Evolutionary conservation across 805 yeast species (phyloP).

Genomic region (Saccharomyces eubayanus): DNA sequence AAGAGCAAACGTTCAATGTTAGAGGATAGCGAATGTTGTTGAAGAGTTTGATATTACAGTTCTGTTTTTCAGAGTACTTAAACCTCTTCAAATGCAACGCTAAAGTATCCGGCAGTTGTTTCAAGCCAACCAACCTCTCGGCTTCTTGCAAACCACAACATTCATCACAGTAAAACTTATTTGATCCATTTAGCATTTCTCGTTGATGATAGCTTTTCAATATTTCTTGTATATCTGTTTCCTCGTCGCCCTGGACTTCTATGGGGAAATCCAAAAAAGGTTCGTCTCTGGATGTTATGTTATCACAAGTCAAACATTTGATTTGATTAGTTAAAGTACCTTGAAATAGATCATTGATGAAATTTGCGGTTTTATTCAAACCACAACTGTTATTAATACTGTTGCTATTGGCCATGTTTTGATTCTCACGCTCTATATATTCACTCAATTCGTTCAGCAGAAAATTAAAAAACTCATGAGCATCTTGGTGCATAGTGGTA

Average conservation of each 20-base stretch:
- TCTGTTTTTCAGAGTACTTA: conserved; percentile 76
- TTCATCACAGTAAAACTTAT: conserved; percentile 86
- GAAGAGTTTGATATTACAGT: conserved; percentile 75
- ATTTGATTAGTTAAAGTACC: conserved; percentile 83
- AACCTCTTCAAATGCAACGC: conserved; percentile 85
- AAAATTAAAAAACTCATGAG: conserved; percentile 90
- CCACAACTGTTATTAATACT: conserved; percentile 5
- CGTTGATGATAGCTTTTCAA: conserved; percentile 53
- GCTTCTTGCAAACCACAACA: conserved; percentile 93
- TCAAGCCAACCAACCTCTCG: conserved; percentile 76
- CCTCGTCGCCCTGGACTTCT: conserved; percentile 71
- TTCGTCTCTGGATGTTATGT: conserved; percentile 72
- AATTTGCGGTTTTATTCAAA: conserved; percentile 26
- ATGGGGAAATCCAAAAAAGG: conserved; percentile 77
- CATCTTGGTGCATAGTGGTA: conserved; percentile 94
- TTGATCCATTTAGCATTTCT: conserved; percentile 76
- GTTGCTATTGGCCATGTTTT: conserved; percentile 12
- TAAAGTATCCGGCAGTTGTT: conserved; percentile 65
- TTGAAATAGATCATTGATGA: conserved; percentile 68
- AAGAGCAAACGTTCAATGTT: conserved; percentile 54
- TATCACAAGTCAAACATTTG: conserved; percentile 86
- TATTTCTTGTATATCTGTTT: conserved; percentile 53
- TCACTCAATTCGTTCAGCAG: conserved; percentile 67
- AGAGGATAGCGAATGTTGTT: conserved; percentile 77
- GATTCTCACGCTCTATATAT: conserved; percentile 19